Percentiles rank a stretch among this genome's conserved stretches.
Conservation (phyloP, 257 asterid genomes). For the Verbena officinalis region DNA sequence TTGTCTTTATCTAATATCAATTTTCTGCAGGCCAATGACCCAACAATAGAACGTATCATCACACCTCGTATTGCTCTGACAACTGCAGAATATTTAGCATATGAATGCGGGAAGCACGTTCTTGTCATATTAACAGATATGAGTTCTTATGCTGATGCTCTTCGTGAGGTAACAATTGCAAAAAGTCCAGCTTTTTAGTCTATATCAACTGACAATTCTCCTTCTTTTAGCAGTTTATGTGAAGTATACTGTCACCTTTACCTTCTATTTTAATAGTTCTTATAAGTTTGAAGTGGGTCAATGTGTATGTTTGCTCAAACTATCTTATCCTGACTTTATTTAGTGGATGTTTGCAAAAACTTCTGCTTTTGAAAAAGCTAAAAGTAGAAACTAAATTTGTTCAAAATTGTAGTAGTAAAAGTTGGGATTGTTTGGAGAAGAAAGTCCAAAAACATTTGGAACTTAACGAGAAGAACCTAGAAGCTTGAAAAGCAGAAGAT, state of each 20-base stretch:
- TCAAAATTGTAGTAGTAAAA: too few relatives aligned
- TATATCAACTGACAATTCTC: neutral
- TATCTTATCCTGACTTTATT: slow-evolving; percentile 10
- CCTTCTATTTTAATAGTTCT: slow-evolving; percentile 11
- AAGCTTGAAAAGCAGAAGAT: too few relatives aligned
- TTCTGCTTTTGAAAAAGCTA: too few relatives aligned
- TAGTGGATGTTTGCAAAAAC: too few relatives aligned
- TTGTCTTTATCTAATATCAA: slow-evolving; percentile 27
- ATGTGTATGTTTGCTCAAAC: neutral
- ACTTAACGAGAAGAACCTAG: too few relatives aligned
- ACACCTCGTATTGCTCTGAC: slow-evolving; percentile 98
- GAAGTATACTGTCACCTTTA: neutral
- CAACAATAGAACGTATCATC: slow-evolving; percentile 93
- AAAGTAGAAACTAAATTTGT: too few relatives aligned
- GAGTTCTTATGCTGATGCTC: slow-evolving; percentile 99
- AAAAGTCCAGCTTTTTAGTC: slow-evolving; percentile 16
- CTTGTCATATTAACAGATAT: slow-evolving; percentile 98
- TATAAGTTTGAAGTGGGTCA: neutral
- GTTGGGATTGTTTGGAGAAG: too few relatives aligned
- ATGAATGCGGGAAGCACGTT: slow-evolving; percentile 97
- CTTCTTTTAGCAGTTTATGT: slow-evolving; percentile 19
- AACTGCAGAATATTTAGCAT: slow-evolving; percentile 94
- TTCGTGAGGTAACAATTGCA: slow-evolving; percentile 82
- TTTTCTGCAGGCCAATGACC: slow-evolving; percentile 84
- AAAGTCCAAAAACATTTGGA: too few relatives aligned